A percentile compares a stretch with the other conserved stretches of the same genome.
phyloP scores from a whole-genome alignment of 345 rosid species.

The Brassica rapa region DNA sequence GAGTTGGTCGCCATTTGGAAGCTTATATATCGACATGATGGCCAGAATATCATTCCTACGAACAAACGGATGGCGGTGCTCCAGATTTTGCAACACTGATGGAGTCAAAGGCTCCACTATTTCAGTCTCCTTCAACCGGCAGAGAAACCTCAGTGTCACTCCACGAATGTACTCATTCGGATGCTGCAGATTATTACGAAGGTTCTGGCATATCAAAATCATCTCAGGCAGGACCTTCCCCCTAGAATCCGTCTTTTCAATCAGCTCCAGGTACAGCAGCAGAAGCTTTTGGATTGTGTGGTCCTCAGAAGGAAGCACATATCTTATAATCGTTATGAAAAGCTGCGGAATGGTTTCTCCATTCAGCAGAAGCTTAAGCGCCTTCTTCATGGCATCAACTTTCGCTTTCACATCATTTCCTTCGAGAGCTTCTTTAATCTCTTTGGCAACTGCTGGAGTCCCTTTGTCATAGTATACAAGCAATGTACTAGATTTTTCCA shows the following conservation, averaged over 20 bases:
- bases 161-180: conserved; percentile 92
- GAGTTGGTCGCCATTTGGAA: conserved; percentile 76
- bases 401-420: conserved; percentile 69
- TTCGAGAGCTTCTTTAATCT: conserved; percentile 91
- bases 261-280: conserved; percentile 79
- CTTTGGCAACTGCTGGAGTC: conserved; percentile 75
- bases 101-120: conserved; percentile 73
- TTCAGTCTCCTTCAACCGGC: conserved; percentile 70
- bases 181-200: conserved; percentile 85
- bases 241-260: conserved; percentile 72
- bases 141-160: conserved; percentile 73
- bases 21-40: conserved; percentile 71
- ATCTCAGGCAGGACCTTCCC: conserved; percentile 86
- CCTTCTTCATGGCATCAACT: conserved; percentile 87
- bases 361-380: conserved; percentile 78
- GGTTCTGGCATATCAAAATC: conserved; percentile 89
- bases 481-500: conserved; percentile 83
- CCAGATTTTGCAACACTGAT: conserved; percentile 70
- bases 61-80: conserved; percentile 72
- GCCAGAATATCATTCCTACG: conserved; percentile 74
- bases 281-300: conserved; percentile 83
- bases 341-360: conserved; percentile 93
- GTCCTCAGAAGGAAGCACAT: conserved; percentile 86
- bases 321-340: conserved; percentile 87
- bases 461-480: conserved; percentile 90